Evolutionary conservation across 2,329 filamentous ascomycete genomes (phyloP).

Genomic region (Xylaria sp.): DNA sequence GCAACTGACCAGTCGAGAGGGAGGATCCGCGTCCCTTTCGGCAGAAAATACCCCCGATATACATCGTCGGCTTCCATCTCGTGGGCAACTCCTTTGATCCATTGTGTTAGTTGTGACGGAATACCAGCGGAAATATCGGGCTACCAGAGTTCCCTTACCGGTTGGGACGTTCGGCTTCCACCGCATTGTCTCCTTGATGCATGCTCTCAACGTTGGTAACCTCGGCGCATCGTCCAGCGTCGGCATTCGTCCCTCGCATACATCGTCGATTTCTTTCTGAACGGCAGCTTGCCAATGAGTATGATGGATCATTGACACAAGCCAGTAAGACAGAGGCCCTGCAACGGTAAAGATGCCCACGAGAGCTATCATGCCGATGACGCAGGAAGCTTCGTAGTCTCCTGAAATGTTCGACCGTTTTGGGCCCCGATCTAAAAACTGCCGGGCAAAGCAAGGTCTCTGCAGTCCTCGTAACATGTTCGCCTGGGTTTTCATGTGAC

Average conservation of each 20-base stretch:
- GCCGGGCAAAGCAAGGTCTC: conserved; percentile 37
- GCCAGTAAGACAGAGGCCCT: conserved; percentile 34
- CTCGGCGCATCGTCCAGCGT: conserved; percentile 40
- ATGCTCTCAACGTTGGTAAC: conserved; percentile 40
- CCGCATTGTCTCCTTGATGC: conserved; percentile 41
- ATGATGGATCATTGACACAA: conserved; percentile 43
- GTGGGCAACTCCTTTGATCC: conserved; percentile 42
- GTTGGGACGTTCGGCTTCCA: conserved; percentile 45
- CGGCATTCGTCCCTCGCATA: conserved; percentile 38
- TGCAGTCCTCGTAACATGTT: conserved; percentile 39
- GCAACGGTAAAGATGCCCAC: conserved; percentile 37
- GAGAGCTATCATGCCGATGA: conserved; percentile 36
- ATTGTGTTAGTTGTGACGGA: conserved; percentile 9
- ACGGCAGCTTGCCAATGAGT: conserved; percentile 43
- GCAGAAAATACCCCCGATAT: conserved; percentile 44
- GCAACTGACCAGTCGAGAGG: conserved; percentile 37
- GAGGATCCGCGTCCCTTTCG: conserved; percentile 42
- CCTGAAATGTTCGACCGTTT: conserved; percentile 30
- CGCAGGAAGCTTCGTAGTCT: conserved; percentile 32
- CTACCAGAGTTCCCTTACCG: conserved; percentile 21
- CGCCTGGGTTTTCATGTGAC: conserved; percentile 35
- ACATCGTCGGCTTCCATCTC: conserved; percentile 47
- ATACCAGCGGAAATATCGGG: neutral
- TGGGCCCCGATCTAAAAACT: conserved; percentile 37
- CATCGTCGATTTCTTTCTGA: conserved; percentile 41